Base-by-base conservation (phyloP, 495 filamentous ascomycete species). In the Aspergillus kassunensis region DNA sequence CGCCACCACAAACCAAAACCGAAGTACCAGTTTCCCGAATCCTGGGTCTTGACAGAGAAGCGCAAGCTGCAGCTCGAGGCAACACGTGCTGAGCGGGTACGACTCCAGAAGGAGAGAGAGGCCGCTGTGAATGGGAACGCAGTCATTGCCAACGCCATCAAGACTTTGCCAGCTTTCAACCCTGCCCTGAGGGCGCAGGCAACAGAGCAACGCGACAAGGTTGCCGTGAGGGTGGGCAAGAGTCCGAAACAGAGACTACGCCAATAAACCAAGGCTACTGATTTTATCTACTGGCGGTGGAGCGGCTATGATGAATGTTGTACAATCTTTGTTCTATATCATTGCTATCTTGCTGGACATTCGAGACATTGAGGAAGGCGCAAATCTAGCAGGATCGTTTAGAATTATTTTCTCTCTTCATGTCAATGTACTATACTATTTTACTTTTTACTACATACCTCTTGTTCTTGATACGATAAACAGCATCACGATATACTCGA, bases 1-100 rank as follows among this genome's bases (percentile, higher is more conserved):
- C 80, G 93, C 59, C 92, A 97, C 65, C 85, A 95, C 69, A 84
- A 80, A 60, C 77, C 78, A 45, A 91, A 88, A 71, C 45, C 51
- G 35, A 80, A 80, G 58, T 77, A 76, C 25, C 78, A 71, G 49
- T 97, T 96, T 72, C 93, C 93, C 1, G 75, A 81, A 52, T 77
- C 81, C 47, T 98, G 93, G 93, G 77, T 74, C 34, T 72, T 97
- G 80, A 90, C 83, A 5, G 73, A 80, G 49, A 76, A 84, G 69
- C 79, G 89, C 55, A 82, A 74, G 64, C 65, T 72, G 59, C 75
- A 85, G 62, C 67, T 97, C 40, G 78, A 79, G 34, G 80, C 74
- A 30, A 70, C 74, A 31, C 80, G 88, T 33, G 61, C 71, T 37
- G 63, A 80, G 61, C 63, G 74, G 16, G 25, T 59, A 7, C 41